Base-by-base conservation (phyloP, 805 yeast genomes). In the Starmerella etchellsii region DNA sequence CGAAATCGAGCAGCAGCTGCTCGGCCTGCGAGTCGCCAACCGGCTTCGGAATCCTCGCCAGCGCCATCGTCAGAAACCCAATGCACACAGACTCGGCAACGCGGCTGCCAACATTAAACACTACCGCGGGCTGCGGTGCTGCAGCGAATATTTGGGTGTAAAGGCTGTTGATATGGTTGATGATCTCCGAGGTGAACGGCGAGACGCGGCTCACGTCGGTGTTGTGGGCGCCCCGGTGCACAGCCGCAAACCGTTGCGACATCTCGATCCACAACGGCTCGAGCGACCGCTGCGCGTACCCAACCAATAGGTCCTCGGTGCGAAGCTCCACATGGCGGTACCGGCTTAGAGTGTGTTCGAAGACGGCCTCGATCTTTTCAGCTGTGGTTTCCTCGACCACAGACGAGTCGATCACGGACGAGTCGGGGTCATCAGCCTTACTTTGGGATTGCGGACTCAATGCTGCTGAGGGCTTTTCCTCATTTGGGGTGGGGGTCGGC, bases 241-340 rank as follows among this genome's bases (percentile, higher is more conserved):
- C 24, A 3, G 42, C 37, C 16, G 43, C 31, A 36, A 42, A 47
- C 31, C 41, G 44, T 1, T 77, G 78, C 9, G 69, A 62, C 69
- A 91, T 76, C 53, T 84, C 95, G 49, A 91, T 68, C 94, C 95
- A 87, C 4, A 79, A 70, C 42, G 76, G 71, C 22, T 73, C 74
- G 36, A 78, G 59, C 48, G 81, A 85, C 20, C 61, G 54, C 16
- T 73, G 71, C 18, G 81, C 68, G 49, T 81, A 76, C 20, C 61
- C 60, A 21, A 81, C 65, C 18, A 85, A 58, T 25, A 42, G 25
- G 59, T 50, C 73, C 35, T 47, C 51, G 18, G 34, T 36, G 13
- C 31, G 23, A 26, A 47, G 11, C 14, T 35, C 34, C 11, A 47
- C 51, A 27, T 39, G 41, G 7, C 51, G 44, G 39, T 32, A 46